phyloP scores from a whole-genome alignment of 768 basidiomycete genomes.

The Russula compacta region DNA sequence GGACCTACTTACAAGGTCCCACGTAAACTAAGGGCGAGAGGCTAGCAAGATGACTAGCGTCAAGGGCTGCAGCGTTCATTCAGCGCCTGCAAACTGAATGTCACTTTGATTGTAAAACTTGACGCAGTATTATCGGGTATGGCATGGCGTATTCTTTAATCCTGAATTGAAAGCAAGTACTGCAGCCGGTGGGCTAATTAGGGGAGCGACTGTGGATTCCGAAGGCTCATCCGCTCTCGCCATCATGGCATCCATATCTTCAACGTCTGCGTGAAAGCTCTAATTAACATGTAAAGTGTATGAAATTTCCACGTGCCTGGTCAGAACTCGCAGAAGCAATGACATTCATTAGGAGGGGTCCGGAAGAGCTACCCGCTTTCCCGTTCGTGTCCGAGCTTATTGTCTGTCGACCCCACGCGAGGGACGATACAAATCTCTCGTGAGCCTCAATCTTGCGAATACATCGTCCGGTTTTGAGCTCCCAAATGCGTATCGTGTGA shows the following conservation, averaged over 20 bases:
- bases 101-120: constrained; percentile 1
- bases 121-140: constrained; percentile 8
- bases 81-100: constrained; percentile 8
- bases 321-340: constrained; percentile 19
- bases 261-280: constrained; percentile 10
- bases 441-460: constrained; percentile 22
- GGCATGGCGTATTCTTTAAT: constrained; percentile 11
- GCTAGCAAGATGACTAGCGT: constrained; percentile 1
- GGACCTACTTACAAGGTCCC: constrained; percentile 11
- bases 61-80: background rate
- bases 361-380: constrained; percentile 12
- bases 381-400: constrained; percentile 13
- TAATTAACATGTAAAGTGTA: background rate
- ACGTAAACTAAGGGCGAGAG: constrained; percentile 5
- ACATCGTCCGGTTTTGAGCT: constrained; percentile 44
- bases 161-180: constrained; percentile 17
- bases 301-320: constrained; percentile 7
- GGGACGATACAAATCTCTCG: constrained; percentile 16
- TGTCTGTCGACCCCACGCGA: constrained; percentile 20
- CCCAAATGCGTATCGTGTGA: constrained; percentile 51
- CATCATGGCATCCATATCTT: constrained; percentile 21
- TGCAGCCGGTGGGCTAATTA: constrained; percentile 8
- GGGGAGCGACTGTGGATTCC: background rate
- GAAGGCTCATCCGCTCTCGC: background rate
- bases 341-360: constrained; percentile 16